These are phyloP conservation scores for Podila clonocystis DNA, from an alignment of 192 early-diverging fungal species.

Conservation along the genomic window DNA sequence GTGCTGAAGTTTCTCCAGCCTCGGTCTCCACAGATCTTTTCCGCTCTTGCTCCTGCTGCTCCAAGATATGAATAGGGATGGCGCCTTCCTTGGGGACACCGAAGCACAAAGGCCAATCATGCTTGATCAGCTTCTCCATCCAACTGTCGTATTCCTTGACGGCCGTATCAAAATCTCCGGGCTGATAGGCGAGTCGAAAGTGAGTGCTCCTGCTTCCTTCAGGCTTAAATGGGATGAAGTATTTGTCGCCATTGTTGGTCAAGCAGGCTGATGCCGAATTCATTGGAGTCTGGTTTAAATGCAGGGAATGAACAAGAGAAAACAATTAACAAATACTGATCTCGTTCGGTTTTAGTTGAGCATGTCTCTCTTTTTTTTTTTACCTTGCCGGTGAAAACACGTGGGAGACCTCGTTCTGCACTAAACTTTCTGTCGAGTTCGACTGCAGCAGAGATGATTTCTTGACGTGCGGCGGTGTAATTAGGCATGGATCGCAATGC, in stretches of 20 bases:
- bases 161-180: constrained; percentile 84
- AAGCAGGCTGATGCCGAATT: constrained; percentile 82
- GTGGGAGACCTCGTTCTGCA: constrained; percentile 72
- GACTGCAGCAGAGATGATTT: constrained; percentile 78
- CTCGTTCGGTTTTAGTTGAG: too few relatives aligned
- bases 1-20: not conserved
- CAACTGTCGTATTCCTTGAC: constrained; percentile 77
- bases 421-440: constrained; percentile 82
- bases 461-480: constrained; percentile 71
- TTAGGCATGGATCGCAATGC: constrained; percentile 77
- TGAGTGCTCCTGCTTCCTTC: constrained; percentile 71
- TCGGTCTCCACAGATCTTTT: constrained; percentile 4
- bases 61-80: constrained; percentile 39
- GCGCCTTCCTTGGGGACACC: constrained; percentile 62
- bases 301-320: not conserved
- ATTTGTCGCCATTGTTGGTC: constrained; percentile 80
- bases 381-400: constrained; percentile 89
- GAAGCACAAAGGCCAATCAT: constrained; percentile 92
- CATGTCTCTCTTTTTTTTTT: not conserved
- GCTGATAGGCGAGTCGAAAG: constrained; percentile 84
- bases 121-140: constrained; percentile 73
- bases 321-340: not conserved
- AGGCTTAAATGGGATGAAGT: constrained; percentile 78
- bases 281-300: constrained; percentile 67
- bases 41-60: constrained; percentile 19